phyloP scores from a whole-genome alignment of 768 basidiomycete genomes.

The Crassisporium funariophilum region DNA sequence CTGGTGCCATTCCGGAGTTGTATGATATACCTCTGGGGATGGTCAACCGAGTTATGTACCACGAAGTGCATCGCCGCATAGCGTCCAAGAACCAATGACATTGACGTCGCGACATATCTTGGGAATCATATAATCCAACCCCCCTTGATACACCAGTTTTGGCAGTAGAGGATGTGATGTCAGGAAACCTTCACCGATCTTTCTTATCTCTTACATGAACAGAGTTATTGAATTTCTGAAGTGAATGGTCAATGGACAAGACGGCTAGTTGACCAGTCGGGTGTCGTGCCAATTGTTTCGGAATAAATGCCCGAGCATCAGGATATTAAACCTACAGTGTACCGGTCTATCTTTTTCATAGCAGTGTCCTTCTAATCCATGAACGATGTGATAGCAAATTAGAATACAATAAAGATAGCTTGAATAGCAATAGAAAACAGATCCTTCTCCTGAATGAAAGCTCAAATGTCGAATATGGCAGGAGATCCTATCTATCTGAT shows the following conservation, averaged over 20 bases:
- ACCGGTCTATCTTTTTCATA: background rate
- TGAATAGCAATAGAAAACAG: constrained; percentile 10
- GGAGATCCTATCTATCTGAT: background rate
- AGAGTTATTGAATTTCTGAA: no score
- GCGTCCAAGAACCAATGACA: background rate
- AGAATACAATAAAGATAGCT: constrained; percentile 13
- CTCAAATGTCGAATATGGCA: no score
- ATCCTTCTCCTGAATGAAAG: background rate
- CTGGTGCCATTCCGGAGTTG: constrained; percentile 57
- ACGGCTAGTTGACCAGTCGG: no score
- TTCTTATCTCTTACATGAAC: no score
- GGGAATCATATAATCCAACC: background rate
- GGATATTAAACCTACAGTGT: background rate
- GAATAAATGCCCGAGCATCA: no score
- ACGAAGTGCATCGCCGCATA: constrained; percentile 12
- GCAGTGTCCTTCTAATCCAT: background rate
- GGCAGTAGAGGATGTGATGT: no score
- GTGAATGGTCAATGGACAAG: no score
- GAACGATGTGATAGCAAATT: constrained; percentile 2
- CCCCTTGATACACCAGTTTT: background rate
- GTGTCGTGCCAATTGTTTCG: no score
- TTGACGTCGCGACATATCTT: background rate
- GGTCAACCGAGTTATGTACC: constrained; percentile 75
- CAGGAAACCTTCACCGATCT: no score
- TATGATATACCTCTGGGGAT: constrained; percentile 85